These are phyloP conservation scores for Aspergillus sp. DNA, from an alignment of 2,329 filamentous ascomycete species.

Conservation along the genomic window DNA sequence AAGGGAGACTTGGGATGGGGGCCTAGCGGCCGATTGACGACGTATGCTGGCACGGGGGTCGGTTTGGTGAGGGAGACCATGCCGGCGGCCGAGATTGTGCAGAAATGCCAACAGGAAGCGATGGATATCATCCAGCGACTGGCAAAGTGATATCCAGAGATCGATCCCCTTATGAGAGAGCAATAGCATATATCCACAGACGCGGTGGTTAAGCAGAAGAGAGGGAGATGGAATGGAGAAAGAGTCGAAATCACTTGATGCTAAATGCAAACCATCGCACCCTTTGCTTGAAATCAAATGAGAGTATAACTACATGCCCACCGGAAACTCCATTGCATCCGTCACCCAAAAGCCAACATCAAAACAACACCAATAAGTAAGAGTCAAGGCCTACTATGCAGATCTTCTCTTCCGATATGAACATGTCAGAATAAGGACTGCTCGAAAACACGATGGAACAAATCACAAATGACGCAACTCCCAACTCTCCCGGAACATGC, in stretches of 20 bases:
- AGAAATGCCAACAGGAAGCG: conserved; percentile 43
- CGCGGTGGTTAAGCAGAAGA: background rate
- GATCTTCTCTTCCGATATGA: background rate
- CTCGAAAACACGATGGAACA: no score
- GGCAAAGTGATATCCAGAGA: background rate
- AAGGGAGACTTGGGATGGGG: conserved; percentile 55
- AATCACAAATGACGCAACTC: no score
- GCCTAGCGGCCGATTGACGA: conserved; percentile 54
- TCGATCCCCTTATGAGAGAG: background rate
- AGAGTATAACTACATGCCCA: background rate
- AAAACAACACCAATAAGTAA: background rate
- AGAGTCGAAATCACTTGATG: background rate
- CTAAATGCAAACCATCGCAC: background rate
- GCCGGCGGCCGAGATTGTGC: conserved; percentile 52
- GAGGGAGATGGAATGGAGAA: conserved; percentile 8
- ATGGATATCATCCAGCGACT: conserved; percentile 17
- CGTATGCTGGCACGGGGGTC: conserved; percentile 62
- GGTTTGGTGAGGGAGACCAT: conserved; percentile 55
- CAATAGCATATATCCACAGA: background rate
- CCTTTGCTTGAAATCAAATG: background rate
- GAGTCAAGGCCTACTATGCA: background rate
- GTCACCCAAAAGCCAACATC: background rate
- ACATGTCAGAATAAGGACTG: background rate
- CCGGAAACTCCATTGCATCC: conserved; percentile 1
- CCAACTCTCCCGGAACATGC: background rate